These are phyloP conservation scores for Bruguiera hainesii DNA, from an alignment of 441 rosid genomes.

Conservation along the genomic window DNA sequence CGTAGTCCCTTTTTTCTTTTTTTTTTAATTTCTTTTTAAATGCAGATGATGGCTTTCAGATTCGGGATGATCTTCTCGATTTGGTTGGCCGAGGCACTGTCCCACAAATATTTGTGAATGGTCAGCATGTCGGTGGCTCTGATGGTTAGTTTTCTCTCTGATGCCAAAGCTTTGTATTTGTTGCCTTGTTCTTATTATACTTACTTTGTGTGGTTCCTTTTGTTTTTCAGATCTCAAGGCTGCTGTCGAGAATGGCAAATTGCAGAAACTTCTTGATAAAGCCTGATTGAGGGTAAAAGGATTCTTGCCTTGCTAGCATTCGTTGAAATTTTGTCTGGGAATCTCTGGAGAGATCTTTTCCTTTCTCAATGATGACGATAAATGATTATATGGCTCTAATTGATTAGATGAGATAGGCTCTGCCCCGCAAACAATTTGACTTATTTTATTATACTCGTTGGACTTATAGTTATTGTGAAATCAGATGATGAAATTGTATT, in stretches of 20 bases:
- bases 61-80: slow-evolving; percentile 71
- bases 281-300: slow-evolving; percentile 25
- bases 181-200: neutral
- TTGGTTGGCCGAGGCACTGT: slow-evolving; percentile 73
- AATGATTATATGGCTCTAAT: too few relatives aligned
- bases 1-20: neutral
- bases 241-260: slow-evolving; percentile 45
- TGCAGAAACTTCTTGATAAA: slow-evolving; percentile 56
- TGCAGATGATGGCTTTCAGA: slow-evolving; percentile 67
- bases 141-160: slow-evolving; percentile 44
- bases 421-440: too few relatives aligned
- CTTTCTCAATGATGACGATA: too few relatives aligned
- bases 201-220: slow-evolving; percentile 8
- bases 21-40: neutral
- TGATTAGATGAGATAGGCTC: too few relatives aligned
- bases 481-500: too few relatives aligned
- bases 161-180: neutral
- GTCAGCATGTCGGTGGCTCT: slow-evolving; percentile 84
- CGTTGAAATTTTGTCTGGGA: slow-evolving; percentile 3
- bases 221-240: slow-evolving; percentile 52
- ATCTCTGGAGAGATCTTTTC: too few relatives aligned
- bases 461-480: too few relatives aligned
- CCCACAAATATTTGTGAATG: slow-evolving; percentile 83
- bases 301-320: slow-evolving; percentile 5
- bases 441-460: too few relatives aligned